phyloP scores from a whole-genome alignment of 192 early-diverging fungal genomes.

The Mortierella hygrophila region DNA sequence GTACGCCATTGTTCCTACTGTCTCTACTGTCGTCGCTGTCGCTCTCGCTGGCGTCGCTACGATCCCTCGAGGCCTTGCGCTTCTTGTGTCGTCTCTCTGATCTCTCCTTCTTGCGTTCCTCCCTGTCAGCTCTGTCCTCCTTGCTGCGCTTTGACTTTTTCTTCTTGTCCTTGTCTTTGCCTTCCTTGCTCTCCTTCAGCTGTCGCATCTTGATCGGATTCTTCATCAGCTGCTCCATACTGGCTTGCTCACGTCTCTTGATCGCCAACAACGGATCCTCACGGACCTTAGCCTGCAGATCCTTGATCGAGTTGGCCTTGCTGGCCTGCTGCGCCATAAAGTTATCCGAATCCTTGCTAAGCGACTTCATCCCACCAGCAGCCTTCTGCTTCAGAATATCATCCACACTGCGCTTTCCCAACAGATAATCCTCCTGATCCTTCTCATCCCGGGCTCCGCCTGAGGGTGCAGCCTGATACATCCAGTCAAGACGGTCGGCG shows the following conservation, averaged over 20 bases:
- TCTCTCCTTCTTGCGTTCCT: conserved; percentile 45
- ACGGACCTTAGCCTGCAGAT: conserved; percentile 85
- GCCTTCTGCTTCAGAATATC: conserved; percentile 65
- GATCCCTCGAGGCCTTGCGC: conserved; percentile 25
- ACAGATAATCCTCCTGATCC: conserved; percentile 90
- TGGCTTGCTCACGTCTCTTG: conserved; percentile 86
- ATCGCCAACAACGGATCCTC: conserved; percentile 95
- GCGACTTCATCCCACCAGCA: conserved; percentile 32
- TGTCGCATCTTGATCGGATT: conserved; percentile 78
- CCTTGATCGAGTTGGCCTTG: conserved; percentile 85
- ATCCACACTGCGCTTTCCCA: conserved; percentile 90
- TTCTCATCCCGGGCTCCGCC: conserved; percentile 55
- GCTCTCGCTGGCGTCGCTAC: conserved; percentile 15
- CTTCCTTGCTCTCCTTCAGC: conserved; percentile 59
- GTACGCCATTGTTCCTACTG: conserved; percentile 1
- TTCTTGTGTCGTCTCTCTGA: conserved; percentile 47
- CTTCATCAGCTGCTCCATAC: conserved; percentile 78
- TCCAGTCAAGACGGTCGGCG: conserved; percentile 93
- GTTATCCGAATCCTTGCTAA: conserved; percentile 24
- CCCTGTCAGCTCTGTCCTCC: conserved; percentile 61
- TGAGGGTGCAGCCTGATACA: conserved; percentile 87
- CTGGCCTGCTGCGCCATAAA: conserved; percentile 42
- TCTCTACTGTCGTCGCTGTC: conserved; percentile 27
- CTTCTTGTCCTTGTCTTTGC: conserved; percentile 56
- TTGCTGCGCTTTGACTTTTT: conserved; percentile 48